Evolutionary conservation across 2,329 filamentous ascomycete genomes (phyloP).

Genomic region (Aureobasidium lini): DNA sequence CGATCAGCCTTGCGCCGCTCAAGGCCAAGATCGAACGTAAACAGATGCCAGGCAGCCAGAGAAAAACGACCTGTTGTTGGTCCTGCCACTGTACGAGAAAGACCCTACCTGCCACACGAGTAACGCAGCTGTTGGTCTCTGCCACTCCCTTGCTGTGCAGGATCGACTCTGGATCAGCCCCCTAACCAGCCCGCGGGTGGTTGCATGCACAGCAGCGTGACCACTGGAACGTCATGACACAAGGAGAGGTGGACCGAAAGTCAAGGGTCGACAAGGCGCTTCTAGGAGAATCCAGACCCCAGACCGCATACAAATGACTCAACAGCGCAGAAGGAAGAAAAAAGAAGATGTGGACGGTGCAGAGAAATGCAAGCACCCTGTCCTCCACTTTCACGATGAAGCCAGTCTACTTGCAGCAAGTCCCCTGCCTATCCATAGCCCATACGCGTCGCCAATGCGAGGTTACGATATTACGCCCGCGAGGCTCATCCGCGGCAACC

Average conservation of each 20-base stretch:
- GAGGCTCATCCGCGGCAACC: slow-evolving; percentile 1
- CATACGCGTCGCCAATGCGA: slow-evolving; percentile 9
- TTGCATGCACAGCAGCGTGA: background rate
- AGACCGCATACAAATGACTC: slow-evolving; percentile 9
- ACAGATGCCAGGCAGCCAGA: slow-evolving; percentile 2
- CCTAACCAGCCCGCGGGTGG: slow-evolving; percentile 3
- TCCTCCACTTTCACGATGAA: slow-evolving; percentile 14
- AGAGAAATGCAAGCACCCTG: slow-evolving; percentile 1
- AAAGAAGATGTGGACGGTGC: slow-evolving; percentile 13
- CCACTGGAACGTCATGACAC: slow-evolving; percentile 8
- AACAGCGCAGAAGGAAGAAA: slow-evolving; percentile 6
- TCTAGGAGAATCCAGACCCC: slow-evolving; percentile 8
- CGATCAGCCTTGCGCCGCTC: slow-evolving; percentile 3
- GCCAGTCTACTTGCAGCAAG: slow-evolving; percentile 11
- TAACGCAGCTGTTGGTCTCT: slow-evolving; percentile 5
- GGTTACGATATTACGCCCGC: background rate
- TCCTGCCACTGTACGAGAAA: slow-evolving; percentile 1
- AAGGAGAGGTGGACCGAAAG: background rate
- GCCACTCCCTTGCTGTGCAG: background rate
- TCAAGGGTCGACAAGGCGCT: slow-evolving; percentile 6
- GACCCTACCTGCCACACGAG: background rate
- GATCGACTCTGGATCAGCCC: background rate
- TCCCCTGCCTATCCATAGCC: slow-evolving; percentile 14
- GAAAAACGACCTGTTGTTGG: background rate
- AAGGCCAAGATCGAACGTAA: background rate